Conservation (phyloP, 495 filamentous ascomycete species). For the Immersiella caudata region DNA sequence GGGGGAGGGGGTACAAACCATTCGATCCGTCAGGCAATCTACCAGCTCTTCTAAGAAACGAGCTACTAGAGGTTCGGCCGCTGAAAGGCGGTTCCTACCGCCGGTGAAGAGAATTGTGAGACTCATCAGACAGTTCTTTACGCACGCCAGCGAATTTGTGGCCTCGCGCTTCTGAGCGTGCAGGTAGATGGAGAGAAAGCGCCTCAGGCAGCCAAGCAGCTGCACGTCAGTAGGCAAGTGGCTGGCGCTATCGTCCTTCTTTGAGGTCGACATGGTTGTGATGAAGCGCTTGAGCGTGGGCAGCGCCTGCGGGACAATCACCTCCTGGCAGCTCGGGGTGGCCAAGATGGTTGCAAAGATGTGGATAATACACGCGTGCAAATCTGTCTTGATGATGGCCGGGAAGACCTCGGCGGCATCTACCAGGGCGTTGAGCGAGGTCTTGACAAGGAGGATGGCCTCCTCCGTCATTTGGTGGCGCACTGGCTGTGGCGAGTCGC, state of each 20-base stretch:
- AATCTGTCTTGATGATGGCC: slow-evolving; percentile 90
- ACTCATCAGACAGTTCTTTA: slow-evolving; percentile 89
- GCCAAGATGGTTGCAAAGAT: slow-evolving; percentile 93
- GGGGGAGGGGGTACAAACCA: slow-evolving; percentile 44
- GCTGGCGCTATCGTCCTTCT: slow-evolving; percentile 36
- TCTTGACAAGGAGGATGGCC: slow-evolving; percentile 74
- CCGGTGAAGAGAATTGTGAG: slow-evolving; percentile 86
- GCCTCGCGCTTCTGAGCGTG: slow-evolving; percentile 82
- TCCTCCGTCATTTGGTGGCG: slow-evolving; percentile 80
- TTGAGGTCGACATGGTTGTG: slow-evolving; percentile 62
- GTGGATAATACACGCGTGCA: slow-evolving; percentile 95
- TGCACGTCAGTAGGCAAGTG: slow-evolving; percentile 51
- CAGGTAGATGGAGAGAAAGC: slow-evolving; percentile 78
- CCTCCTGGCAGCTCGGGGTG: slow-evolving; percentile 80
- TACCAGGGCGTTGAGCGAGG: slow-evolving; percentile 82
- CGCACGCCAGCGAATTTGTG: slow-evolving; percentile 78
- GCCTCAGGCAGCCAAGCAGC: slow-evolving; percentile 71
- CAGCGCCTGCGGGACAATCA: slow-evolving; percentile 86
- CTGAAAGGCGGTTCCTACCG: slow-evolving; percentile 69
- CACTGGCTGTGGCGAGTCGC: slow-evolving; percentile 70
- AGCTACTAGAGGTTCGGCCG: slow-evolving; percentile 69
- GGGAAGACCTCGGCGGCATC: slow-evolving; percentile 95
- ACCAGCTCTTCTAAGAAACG: slow-evolving; percentile 74
- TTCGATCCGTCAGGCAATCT: slow-evolving; percentile 79
- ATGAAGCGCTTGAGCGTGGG: slow-evolving; percentile 93